Conservation (phyloP, 345 rosid species). For the Syzygium oleosum region DNA sequence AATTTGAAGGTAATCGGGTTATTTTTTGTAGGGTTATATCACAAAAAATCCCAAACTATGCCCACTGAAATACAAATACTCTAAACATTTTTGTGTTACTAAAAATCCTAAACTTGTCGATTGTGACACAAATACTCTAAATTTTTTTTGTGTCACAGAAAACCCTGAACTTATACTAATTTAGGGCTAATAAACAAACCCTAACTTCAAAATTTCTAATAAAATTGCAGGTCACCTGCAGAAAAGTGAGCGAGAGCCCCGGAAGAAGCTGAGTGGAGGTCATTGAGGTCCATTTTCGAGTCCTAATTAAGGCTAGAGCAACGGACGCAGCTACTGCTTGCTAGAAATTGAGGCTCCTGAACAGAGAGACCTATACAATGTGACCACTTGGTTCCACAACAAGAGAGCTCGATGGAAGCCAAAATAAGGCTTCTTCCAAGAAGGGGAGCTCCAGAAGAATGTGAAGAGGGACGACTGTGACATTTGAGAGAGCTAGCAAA, state of each 20-base stretch:
- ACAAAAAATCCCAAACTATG: too few relatives aligned
- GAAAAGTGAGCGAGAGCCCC: not conserved
- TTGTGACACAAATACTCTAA: too few relatives aligned
- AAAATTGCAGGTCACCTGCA: not conserved
- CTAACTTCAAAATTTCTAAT: not conserved
- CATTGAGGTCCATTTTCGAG: not conserved
- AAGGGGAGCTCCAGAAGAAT: not conserved
- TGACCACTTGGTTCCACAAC: not conserved
- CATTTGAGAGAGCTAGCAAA: not conserved
- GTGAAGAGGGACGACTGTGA: fast-evolving
- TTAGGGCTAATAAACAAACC: not conserved
- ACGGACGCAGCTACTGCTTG: not conserved
- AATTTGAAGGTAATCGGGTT: too few relatives aligned
- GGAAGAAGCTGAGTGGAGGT: not conserved
- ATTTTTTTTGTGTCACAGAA: too few relatives aligned
- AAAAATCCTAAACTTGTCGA: too few relatives aligned
- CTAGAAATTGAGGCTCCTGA: too few relatives aligned
- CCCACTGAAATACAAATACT: too few relatives aligned
- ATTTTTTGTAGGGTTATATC: too few relatives aligned
- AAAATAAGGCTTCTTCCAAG: not conserved
- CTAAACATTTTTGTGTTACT: too few relatives aligned
- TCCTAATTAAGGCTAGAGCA: not conserved
- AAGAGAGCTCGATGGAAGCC: not conserved
- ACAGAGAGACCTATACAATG: not conserved
- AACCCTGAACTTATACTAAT: too few relatives aligned